Evolutionary conservation across 306 rosid genomes (phyloP).

Genomic region (Leucaena leucocephala): DNA sequence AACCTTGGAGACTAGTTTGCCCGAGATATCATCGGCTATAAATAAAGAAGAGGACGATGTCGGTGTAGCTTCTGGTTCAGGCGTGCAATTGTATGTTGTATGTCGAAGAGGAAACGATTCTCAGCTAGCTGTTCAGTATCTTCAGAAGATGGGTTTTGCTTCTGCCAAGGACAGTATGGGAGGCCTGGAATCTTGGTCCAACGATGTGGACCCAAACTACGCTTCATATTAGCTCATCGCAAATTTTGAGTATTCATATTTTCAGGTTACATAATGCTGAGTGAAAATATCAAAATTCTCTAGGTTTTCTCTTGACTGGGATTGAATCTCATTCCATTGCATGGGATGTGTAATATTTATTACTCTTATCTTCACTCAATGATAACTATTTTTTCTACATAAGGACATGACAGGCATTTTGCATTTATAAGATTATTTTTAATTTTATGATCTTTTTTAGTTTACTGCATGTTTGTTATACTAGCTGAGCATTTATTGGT

Average conservation of each 20-base stretch:
- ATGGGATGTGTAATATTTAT: too few relatives aligned
- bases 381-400: neutral
- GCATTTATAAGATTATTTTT: neutral
- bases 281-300: neutral
- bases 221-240: conserved; percentile 47
- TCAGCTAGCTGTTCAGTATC: conserved; percentile 83
- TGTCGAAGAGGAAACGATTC: conserved; percentile 98
- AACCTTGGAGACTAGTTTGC: conserved; percentile 61
- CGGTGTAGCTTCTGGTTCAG: neutral
- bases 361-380: neutral
- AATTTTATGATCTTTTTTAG: neutral
- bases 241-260: neutral
- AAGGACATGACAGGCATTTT: too few relatives aligned
- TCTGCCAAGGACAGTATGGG: conserved; percentile 86
- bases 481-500: neutral
- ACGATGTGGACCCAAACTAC: conserved; percentile 72
- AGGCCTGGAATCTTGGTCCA: conserved; percentile 84
- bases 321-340: too few relatives aligned
- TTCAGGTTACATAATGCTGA: neutral
- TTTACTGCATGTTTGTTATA: neutral
- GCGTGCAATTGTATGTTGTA: conserved; percentile 49
- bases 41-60: conserved; percentile 10
- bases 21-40: conserved; percentile 44
- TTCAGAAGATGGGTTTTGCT: conserved; percentile 70
- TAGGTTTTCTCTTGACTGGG: too few relatives aligned